Percentiles rank a stretch among this genome's conserved stretches.
phyloP scores from a whole-genome alignment of 2,329 filamentous ascomycete species.

The Sordariomycetes sp. region DNA sequence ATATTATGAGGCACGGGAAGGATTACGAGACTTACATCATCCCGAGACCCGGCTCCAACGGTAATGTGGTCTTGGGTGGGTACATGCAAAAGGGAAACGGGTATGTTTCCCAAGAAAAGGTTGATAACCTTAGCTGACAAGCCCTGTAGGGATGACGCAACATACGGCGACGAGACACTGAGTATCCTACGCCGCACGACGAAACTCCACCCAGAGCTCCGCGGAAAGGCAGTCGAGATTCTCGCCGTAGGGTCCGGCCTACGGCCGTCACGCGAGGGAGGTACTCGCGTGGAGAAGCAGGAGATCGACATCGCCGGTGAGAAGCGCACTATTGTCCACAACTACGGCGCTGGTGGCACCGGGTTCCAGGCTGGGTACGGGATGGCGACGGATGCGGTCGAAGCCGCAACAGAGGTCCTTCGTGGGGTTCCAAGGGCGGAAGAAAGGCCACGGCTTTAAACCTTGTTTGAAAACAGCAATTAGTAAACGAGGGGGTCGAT shows the following conservation, averaged over 20 bases:
- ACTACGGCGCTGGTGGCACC: conserved; percentile 33
- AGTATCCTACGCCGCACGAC: conserved; percentile 24
- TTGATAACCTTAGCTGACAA: too few relatives aligned
- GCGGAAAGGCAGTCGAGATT: conserved; percentile 13
- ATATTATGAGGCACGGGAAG: conserved; percentile 26
- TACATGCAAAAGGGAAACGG: conserved; percentile 24
- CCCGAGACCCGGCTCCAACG: conserved; percentile 23
- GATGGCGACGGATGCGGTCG: conserved; percentile 24
- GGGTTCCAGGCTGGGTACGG: conserved; percentile 32
- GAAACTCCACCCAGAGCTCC: conserved; percentile 19
- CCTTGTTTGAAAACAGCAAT: too few relatives aligned
- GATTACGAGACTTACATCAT: conserved; percentile 30
- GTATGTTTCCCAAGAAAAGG: too few relatives aligned
- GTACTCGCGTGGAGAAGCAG: conserved; percentile 32
- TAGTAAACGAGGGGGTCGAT: too few relatives aligned
- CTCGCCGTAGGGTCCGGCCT: conserved; percentile 21
- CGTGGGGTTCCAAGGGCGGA: neutral
- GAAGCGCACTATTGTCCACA: conserved; percentile 21
- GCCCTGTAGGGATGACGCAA: conserved; percentile 17
- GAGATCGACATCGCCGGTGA: conserved; percentile 12
- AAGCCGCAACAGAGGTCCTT: conserved; percentile 16
- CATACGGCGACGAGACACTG: conserved; percentile 22
- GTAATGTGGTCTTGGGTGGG: conserved; percentile 24
- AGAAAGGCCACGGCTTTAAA: neutral
- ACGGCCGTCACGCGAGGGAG: conserved; percentile 25